Evolutionary conservation across 2,329 filamentous ascomycete genomes (phyloP).

Genomic region (Nannizzia gypsea): DNA sequence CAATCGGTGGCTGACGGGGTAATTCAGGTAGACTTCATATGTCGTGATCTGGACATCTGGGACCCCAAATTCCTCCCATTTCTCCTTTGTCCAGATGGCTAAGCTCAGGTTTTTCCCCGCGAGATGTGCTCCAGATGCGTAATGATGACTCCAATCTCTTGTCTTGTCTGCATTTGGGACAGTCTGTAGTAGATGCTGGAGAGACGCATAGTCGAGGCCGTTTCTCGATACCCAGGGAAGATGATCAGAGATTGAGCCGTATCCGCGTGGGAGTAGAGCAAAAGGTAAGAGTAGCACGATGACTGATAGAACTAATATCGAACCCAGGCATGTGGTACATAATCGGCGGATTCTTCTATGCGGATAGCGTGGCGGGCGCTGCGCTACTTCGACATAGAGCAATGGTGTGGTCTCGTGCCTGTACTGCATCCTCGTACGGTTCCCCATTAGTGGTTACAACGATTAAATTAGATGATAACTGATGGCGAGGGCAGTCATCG

Average conservation of each 20-base stretch:
- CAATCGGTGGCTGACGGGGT: conserved; percentile 58
- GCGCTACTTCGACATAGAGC: conserved; percentile 31
- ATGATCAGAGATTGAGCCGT: conserved; percentile 30
- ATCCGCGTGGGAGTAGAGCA: conserved; percentile 27
- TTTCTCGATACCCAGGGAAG: conserved; percentile 35
- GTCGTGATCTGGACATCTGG: conserved; percentile 45
- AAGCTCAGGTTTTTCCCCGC: conserved; percentile 68
- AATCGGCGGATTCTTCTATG: conserved; percentile 32
- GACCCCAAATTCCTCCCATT: conserved; percentile 61
- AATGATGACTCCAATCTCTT: conserved; percentile 65
- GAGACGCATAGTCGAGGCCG: conserved; percentile 42
- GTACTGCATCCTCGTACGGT: conserved; percentile 22
- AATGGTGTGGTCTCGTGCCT: conserved; percentile 32
- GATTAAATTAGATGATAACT: neutral
- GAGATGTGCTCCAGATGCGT: conserved; percentile 63
- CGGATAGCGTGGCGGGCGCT: conserved; percentile 30
- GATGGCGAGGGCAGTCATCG: neutral
- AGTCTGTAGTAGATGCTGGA: conserved; percentile 43
- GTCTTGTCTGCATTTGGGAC: conserved; percentile 46
- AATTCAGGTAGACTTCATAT: conserved; percentile 70
- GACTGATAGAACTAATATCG: conserved; percentile 28
- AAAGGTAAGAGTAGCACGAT: conserved; percentile 33
- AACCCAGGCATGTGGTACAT: conserved; percentile 31
- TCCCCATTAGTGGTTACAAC: conserved; percentile 18
- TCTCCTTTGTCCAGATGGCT: conserved; percentile 62